Evolutionary conservation across 2,329 filamentous ascomycete genomes (phyloP).

Genomic region (Blumeria hordei): DNA sequence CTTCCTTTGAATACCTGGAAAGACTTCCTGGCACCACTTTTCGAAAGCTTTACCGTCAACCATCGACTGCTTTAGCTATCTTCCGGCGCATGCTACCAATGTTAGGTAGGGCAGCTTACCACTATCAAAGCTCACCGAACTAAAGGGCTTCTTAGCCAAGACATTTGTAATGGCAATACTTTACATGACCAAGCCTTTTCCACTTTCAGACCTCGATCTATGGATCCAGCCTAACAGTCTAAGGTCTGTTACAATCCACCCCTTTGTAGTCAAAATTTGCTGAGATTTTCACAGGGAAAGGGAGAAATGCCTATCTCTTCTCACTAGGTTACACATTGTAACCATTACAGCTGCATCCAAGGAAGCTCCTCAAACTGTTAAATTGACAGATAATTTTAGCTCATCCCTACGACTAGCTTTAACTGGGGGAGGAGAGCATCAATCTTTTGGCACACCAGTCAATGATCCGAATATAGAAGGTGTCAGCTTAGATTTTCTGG

Average conservation of each 20-base stretch:
- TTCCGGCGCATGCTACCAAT: slow-evolving; percentile 94
- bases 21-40: slow-evolving; percentile 75
- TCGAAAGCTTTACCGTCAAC: slow-evolving; percentile 79
- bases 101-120: slow-evolving; percentile 32
- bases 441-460: slow-evolving; percentile 78
- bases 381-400: slow-evolving; percentile 61
- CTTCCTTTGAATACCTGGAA: slow-evolving; percentile 77
- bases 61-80: slow-evolving; percentile 81
- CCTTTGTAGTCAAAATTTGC: neutral
- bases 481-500: slow-evolving; percentile 49
- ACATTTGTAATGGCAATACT: slow-evolving; percentile 87
- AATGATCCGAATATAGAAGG: slow-evolving; percentile 33
- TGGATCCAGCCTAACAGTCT: slow-evolving; percentile 55
- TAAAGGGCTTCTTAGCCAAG: slow-evolving; percentile 39
- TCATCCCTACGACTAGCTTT: slow-evolving; percentile 65
- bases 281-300: slow-evolving; percentile 31
- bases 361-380: slow-evolving; percentile 43
- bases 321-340: slow-evolving; percentile 72
- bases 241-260: slow-evolving; percentile 18
- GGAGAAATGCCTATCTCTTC: slow-evolving; percentile 59
- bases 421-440: slow-evolving; percentile 62
- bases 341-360: slow-evolving; percentile 35
- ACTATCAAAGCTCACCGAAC: neutral
- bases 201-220: slow-evolving; percentile 54
- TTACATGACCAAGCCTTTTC: slow-evolving; percentile 64